phyloP scores from a whole-genome alignment of 1,284 basidiomycete genomes.

The Sutorius eximius region DNA sequence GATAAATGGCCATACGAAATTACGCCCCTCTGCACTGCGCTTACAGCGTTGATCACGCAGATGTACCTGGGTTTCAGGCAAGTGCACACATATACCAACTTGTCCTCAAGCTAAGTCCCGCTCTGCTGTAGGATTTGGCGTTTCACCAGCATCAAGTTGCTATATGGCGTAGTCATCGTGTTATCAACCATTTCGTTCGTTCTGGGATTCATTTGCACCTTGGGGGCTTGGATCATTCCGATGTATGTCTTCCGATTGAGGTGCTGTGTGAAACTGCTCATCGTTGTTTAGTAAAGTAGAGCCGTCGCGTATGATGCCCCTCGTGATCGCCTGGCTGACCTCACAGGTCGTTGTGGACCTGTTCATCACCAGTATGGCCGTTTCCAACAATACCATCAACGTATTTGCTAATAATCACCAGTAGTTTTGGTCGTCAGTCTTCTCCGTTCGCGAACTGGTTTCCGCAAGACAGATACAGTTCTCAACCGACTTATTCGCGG shows the following conservation, averaged over 20 bases:
- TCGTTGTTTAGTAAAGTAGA: slow-evolving; percentile 23
- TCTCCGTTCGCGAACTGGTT: slow-evolving; percentile 43
- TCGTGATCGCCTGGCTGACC: slow-evolving; percentile 41
- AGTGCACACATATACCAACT: not conserved
- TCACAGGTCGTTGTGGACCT: slow-evolving; percentile 43
- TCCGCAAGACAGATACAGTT: slow-evolving; percentile 45
- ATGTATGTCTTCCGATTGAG: slow-evolving; percentile 32
- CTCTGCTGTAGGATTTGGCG: slow-evolving; percentile 24
- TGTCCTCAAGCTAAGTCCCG: not conserved
- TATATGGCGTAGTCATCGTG: slow-evolving; percentile 36
- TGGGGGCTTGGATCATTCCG: slow-evolving; percentile 39
- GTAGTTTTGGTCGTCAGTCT: slow-evolving; percentile 38
- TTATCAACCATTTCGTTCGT: slow-evolving; percentile 39
- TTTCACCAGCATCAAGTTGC: slow-evolving; percentile 38
- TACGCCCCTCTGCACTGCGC: slow-evolving; percentile 43
- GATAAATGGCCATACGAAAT: slow-evolving; percentile 43
- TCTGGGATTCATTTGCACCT: slow-evolving; percentile 40
- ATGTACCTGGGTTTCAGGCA: slow-evolving; percentile 13
- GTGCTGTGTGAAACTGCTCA: not conserved
- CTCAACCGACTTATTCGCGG: slow-evolving; percentile 48
- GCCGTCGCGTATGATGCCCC: slow-evolving; percentile 23
- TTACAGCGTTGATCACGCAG: slow-evolving; percentile 47
- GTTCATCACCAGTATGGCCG: slow-evolving; percentile 39
- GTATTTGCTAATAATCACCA: slow-evolving; percentile 3
- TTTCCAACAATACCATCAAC: not conserved